Percentiles rank a stretch among this genome's conserved stretches.
Conservation (phyloP, 768 basidiomycete species). For the Tricholoma saponaceum region DNA sequence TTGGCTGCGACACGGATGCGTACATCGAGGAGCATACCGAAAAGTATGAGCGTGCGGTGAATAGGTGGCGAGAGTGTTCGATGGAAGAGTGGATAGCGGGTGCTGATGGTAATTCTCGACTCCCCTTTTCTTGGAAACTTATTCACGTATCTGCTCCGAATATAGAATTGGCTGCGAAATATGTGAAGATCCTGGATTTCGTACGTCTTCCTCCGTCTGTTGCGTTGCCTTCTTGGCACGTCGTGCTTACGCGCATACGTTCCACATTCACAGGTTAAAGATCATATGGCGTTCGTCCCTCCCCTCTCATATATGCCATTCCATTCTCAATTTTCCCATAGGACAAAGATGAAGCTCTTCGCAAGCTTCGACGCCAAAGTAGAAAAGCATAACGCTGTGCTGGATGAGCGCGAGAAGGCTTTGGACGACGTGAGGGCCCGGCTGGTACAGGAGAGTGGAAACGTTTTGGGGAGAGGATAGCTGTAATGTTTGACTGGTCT, state of each 20-base stretch:
- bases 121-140: neutral
- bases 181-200: conserved; percentile 43
- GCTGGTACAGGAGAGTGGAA: conserved; percentile 38
- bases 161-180: conserved; percentile 40
- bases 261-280: conserved; percentile 34
- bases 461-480: conserved; percentile 24
- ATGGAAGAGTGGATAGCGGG: conserved; percentile 54
- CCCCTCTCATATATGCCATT: neutral
- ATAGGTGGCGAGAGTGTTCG: conserved; percentile 47
- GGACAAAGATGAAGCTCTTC: conserved; percentile 46
- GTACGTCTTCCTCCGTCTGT: conserved; percentile 27
- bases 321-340: conserved; percentile 11
- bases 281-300: conserved; percentile 42
- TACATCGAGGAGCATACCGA: conserved; percentile 38
- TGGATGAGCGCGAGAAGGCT: conserved; percentile 36
- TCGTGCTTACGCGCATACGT: neutral
- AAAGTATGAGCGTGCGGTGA: conserved; percentile 38
- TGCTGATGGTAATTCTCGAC: conserved; percentile 36
- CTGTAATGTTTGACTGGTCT: neutral
- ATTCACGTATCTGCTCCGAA: neutral
- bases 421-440: conserved; percentile 33
- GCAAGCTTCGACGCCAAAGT: conserved; percentile 37
- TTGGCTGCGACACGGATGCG: conserved; percentile 40
- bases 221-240: neutral
- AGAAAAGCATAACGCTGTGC: conserved; percentile 33